These are phyloP conservation scores for Lodderomyces margitis DNA, from an alignment of 1,139 yeast species.

Conservation along the genomic window DNA sequence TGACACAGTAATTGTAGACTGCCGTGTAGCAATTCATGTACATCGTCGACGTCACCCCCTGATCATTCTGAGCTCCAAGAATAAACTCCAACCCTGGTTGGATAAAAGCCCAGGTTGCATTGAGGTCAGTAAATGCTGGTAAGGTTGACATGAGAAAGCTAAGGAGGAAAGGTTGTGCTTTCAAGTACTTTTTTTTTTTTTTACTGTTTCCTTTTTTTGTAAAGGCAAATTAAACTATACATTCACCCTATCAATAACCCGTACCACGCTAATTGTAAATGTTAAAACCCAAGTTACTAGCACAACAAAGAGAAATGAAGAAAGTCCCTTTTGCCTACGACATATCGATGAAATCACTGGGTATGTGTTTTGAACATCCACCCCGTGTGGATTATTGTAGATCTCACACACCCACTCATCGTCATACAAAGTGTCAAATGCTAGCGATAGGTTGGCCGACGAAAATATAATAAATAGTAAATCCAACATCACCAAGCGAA, in stretches of 20 bases:
- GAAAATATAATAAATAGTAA: slow-evolving; percentile 85
- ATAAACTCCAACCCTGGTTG: slow-evolving; percentile 73
- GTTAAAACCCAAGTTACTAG: slow-evolving; percentile 82
- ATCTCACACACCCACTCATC: slow-evolving; percentile 73
- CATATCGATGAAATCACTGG: slow-evolving; percentile 55
- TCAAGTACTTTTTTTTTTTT: neutral
- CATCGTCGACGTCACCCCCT: slow-evolving; percentile 68
- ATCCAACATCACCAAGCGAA: slow-evolving; percentile 75
- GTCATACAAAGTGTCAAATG: slow-evolving; percentile 82
- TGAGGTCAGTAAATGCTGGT: slow-evolving; percentile 49
- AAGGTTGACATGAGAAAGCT: slow-evolving; percentile 17
- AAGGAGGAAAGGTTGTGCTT: no score
- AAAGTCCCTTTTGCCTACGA: slow-evolving; percentile 73
- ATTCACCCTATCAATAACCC: slow-evolving; percentile 63
- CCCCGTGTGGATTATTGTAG: slow-evolving; percentile 21
- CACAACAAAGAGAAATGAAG: slow-evolving; percentile 74
- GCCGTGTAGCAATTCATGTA: slow-evolving; percentile 79
- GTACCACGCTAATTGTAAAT: slow-evolving; percentile 74
- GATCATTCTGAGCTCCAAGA: slow-evolving; percentile 62
- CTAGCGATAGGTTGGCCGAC: slow-evolving; percentile 83
- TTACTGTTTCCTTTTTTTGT: neutral
- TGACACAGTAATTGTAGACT: slow-evolving; percentile 90
- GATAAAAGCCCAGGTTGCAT: slow-evolving; percentile 73
- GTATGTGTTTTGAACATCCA: slow-evolving; percentile 22
- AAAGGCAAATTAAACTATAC: slow-evolving; percentile 3